Conservation (phyloP, 345 rosid genomes). For the Sonneratia alba region DNA sequence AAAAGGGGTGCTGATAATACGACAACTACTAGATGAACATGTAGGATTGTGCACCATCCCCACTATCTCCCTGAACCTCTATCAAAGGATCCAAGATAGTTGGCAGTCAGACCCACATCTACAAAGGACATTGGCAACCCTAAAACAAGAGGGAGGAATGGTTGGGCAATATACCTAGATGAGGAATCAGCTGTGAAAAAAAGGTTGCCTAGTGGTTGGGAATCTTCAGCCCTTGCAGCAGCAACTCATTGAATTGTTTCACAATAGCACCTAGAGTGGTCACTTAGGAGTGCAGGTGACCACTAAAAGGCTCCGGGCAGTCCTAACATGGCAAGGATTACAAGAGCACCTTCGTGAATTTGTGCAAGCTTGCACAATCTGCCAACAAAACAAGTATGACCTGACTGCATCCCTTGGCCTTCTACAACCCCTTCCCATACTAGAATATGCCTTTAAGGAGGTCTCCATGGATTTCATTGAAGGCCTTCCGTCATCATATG, state of each 20-base stretch:
- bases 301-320: background rate
- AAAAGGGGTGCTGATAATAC: background rate
- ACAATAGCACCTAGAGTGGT: too few relatives aligned
- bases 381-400: background rate
- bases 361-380: background rate
- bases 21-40: background rate
- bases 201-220: too few relatives aligned
- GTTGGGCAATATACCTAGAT: too few relatives aligned
- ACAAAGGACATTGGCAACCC: too few relatives aligned
- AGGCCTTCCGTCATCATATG: background rate
- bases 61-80: too few relatives aligned
- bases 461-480: background rate
- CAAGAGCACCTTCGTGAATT: background rate
- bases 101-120: background rate
- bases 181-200: too few relatives aligned
- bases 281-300: background rate
- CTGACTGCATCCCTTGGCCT: background rate
- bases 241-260: too few relatives aligned
- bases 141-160: too few relatives aligned
- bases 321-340: background rate
- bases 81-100: background rate
- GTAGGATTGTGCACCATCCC: too few relatives aligned
- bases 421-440: background rate
- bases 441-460: background rate
- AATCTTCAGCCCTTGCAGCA: too few relatives aligned